Conservation (phyloP, 345 rosid species). For the Firmiana major region DNA sequence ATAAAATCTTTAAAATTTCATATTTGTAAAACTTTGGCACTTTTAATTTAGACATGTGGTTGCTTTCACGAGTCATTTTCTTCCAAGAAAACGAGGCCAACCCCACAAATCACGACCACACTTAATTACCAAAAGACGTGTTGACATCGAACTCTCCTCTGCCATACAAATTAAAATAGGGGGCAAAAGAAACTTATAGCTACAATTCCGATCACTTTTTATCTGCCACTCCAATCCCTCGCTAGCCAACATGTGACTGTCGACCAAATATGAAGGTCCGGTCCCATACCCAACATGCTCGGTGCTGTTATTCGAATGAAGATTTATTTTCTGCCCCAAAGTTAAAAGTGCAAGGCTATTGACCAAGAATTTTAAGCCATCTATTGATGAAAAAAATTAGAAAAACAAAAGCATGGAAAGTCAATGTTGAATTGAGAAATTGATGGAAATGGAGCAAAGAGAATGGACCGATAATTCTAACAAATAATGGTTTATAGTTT, state of each 20-base stretch:
- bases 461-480: too few relatives aligned
- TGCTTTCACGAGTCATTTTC: constrained; percentile 23
- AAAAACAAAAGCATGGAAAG: background rate
- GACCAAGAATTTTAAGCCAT: background rate
- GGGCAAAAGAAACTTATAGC: background rate
- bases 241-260: constrained; percentile 7
- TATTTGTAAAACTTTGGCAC: too few relatives aligned
- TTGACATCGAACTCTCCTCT: constrained; percentile 2
- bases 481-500: too few relatives aligned
- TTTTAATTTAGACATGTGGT: constrained; percentile 9
- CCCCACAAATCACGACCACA: constrained; percentile 18
- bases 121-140: constrained; percentile 24
- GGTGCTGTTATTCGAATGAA: background rate
- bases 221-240: background rate
- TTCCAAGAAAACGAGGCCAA: constrained; percentile 19
- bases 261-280: background rate
- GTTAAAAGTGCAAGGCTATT: background rate
- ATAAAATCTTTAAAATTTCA: too few relatives aligned
- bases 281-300: background rate
- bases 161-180: background rate
- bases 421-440: background rate
- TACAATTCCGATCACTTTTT: background rate
- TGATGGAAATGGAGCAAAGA: too few relatives aligned
- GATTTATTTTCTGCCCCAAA: constrained; percentile 2
- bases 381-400: background rate